Evolutionary conservation across 1,139 yeast species (phyloP), one percentile per base, ranked within the genome.

Genomic region (Saccharomyces hybrid): DNA sequence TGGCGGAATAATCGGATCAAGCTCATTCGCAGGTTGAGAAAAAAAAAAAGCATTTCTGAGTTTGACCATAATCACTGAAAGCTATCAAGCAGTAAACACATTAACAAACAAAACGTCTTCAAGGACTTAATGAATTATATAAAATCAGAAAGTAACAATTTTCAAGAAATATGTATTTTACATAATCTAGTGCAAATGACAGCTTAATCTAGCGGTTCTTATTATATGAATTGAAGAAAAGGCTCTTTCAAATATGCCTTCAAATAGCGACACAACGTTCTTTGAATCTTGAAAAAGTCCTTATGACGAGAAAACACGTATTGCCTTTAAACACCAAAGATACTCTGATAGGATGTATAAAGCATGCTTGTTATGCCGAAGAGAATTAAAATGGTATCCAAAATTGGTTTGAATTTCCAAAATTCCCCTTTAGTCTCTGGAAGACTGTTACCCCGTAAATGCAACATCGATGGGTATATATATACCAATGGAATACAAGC

Each of bases 401-500:
- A 62, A 0, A 61, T 34, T 53, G 60, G 54, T 8, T 58, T 54
- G 51, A 55, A 55, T 46, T 53, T 57, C 8, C 55, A 42, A n/a
- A 49, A 55, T 11, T 71, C 70, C 0, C 58, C 63, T 27, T 50
- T 56, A n/a, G 52, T 53, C 34, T 55, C 58, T 0, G 73, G 66
- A 25, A 64, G 55, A 2, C 74, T 71, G 50, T 72, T 71, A 29
- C 75, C 64, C 55, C 67, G 71, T 50, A 73, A 75, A 65, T 86
- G 93, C 52, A 86, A 72, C 75, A 86, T 75, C 16, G 95, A 91
- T 2, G 95, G 93, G 66, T 86, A 86, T 81, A 86, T 83, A 71
- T 86, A 86, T 3, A 86, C 93, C 73, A 86, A 77, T 0, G 95
- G 95, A 54, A 86, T 84, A 66, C 95, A 86, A 0, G 91, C 91